Percentiles rank a stretch among this genome's conserved stretches.
Conservation (phyloP, 768 basidiomycete species). For the Suillus subaureus region DNA sequence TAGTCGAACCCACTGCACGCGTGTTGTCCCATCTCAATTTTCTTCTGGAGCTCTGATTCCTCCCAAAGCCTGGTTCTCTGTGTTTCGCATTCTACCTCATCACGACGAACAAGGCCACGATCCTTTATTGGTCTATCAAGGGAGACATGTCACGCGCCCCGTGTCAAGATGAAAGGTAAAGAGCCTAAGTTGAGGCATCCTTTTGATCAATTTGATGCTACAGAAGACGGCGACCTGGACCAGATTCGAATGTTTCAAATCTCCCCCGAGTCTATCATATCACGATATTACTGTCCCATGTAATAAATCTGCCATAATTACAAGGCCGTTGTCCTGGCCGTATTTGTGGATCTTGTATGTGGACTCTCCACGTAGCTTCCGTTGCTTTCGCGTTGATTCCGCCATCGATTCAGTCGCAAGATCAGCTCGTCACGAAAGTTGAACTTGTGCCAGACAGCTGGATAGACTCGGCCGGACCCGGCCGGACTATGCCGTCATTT, state of each 20-base stretch:
- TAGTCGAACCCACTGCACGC: slow-evolving; percentile 57
- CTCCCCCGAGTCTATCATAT: background rate
- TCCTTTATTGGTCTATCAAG: background rate
- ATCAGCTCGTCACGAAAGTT: slow-evolving; percentile 1
- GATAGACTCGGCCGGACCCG: background rate
- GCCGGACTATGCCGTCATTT: background rate
- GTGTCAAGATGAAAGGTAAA: background rate
- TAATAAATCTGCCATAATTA: background rate
- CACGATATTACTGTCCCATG: background rate
- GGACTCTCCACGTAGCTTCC: background rate
- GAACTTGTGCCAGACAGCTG: background rate
- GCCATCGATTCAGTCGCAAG: background rate
- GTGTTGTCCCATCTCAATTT: slow-evolving; percentile 83
- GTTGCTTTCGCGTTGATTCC: background rate
- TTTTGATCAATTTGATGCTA: background rate
- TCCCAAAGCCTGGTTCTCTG: slow-evolving; percentile 42
- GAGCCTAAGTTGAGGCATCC: background rate
- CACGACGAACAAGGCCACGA: background rate
- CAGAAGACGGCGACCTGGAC: background rate
- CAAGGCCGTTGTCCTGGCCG: background rate
- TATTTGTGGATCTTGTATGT: background rate
- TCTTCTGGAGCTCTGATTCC: slow-evolving; percentile 52
- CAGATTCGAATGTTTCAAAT: background rate
- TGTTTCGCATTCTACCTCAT: background rate
- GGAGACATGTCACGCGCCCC: background rate